A percentile compares a stretch with the other conserved stretches of the same genome.
Evolutionary conservation across 768 basidiomycete species (phyloP).

Genomic region (Candolleomyces eurysporus): DNA sequence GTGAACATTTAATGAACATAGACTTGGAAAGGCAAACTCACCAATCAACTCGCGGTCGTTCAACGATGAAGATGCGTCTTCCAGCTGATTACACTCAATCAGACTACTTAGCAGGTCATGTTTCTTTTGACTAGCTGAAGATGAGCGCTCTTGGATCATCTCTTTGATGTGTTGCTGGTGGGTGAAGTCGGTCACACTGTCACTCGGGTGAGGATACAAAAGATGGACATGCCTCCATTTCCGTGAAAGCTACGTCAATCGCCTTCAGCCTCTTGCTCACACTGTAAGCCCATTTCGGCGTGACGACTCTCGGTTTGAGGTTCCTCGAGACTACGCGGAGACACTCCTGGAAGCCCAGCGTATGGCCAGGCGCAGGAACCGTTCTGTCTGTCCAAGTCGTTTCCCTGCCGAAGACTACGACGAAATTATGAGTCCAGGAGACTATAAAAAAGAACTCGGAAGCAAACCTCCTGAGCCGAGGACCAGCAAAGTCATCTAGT

Average conservation of each 20-base stretch:
- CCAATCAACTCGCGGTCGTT: conserved; percentile 40
- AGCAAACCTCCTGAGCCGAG: conserved; percentile 27
- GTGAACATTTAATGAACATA: no score
- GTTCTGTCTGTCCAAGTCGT: conserved; percentile 42
- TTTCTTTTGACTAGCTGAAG: conserved; percentile 34
- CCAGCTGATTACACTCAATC: conserved; percentile 43
- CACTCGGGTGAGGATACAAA: background rate
- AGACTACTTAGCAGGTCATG: conserved; percentile 51
- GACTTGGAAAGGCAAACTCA: conserved; percentile 6
- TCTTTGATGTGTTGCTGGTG: conserved; percentile 40
- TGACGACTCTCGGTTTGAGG: conserved; percentile 26
- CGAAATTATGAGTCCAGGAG: conserved; percentile 3
- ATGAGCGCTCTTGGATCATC: conserved; percentile 45
- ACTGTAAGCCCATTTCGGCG: conserved; percentile 35
- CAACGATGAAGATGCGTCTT: conserved; percentile 26
- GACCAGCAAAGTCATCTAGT: conserved; percentile 49
- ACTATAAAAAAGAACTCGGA: background rate
- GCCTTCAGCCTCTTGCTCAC: conserved; percentile 30
- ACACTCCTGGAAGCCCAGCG: conserved; percentile 42
- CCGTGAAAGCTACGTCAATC: conserved; percentile 35
- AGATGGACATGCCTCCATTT: conserved; percentile 30
- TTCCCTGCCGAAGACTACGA: conserved; percentile 42
- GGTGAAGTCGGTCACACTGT: background rate
- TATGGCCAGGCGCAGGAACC: conserved; percentile 36
- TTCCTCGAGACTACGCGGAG: conserved; percentile 35